phyloP scores from a whole-genome alignment of 495 filamentous ascomycete genomes.

The Aspergillus haitiensis region DNA sequence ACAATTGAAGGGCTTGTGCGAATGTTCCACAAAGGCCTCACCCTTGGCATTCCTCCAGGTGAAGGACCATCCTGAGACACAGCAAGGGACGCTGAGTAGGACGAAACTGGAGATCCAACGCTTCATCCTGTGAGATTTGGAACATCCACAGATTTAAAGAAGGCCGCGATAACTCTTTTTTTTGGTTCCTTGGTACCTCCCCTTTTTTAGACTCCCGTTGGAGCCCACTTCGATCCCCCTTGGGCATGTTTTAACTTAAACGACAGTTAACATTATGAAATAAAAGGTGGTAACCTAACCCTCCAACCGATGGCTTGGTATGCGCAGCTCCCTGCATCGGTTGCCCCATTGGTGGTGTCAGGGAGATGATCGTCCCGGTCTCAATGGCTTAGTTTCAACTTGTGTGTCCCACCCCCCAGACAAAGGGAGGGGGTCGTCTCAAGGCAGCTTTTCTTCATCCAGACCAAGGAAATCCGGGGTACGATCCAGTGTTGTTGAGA shows the following conservation, averaged over 20 bases:
- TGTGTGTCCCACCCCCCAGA: background rate
- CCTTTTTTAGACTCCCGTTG: background rate
- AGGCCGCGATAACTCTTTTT: too few species aligned
- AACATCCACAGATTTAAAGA: too few species aligned
- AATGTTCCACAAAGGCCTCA: background rate
- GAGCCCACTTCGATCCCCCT: background rate
- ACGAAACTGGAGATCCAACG: background rate
- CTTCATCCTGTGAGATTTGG: background rate
- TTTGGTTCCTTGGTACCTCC: too few species aligned
- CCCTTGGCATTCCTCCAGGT: conserved; percentile 9
- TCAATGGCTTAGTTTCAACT: background rate
- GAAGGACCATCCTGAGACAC: conserved; percentile 6
- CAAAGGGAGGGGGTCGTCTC: background rate
- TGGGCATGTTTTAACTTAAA: background rate
- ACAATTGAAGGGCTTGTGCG: background rate
- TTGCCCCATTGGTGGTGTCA: background rate
- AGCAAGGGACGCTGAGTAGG: background rate
- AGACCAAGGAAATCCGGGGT: background rate
- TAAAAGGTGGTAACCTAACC: background rate
- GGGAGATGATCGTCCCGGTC: background rate
- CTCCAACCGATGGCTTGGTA: background rate
- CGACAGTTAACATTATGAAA: too few species aligned
- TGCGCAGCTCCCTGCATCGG: background rate
- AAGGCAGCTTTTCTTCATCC: too few species aligned
- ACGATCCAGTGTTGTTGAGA: too few species aligned